Evolutionary conservation across 2,329 filamentous ascomycete genomes (phyloP).

Genomic region (Emergomyces pasteurianus): DNA sequence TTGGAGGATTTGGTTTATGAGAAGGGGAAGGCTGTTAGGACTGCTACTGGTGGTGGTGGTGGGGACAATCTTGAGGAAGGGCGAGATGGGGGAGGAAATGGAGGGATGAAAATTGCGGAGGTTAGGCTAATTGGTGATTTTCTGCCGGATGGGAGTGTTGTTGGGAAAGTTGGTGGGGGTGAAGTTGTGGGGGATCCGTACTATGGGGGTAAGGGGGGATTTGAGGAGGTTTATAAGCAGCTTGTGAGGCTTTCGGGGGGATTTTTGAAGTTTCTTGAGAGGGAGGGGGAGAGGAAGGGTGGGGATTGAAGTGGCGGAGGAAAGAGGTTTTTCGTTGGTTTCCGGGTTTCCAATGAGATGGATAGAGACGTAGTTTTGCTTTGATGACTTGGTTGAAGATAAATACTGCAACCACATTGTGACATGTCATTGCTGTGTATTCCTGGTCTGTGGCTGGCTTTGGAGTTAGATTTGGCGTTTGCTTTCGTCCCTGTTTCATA

Average conservation of each 20-base stretch:
- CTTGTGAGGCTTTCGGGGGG: conserved; percentile 63
- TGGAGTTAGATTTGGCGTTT: background rate
- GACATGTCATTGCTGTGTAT: too few species aligned
- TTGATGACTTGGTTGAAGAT: too few species aligned
- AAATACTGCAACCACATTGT: too few species aligned
- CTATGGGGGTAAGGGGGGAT: conserved; percentile 74
- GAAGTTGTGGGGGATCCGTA: conserved; percentile 83
- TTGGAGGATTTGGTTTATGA: conserved; percentile 51
- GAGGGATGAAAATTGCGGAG: conserved; percentile 31
- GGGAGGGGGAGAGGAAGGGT: conserved; percentile 10
- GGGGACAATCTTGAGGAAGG: conserved; percentile 21
- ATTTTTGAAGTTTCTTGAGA: conserved; percentile 52
- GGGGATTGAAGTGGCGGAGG: background rate
- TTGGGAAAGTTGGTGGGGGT: conserved; percentile 30
- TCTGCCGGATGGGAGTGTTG: conserved; percentile 42
- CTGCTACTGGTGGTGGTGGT: conserved; percentile 3
- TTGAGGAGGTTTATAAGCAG: conserved; percentile 79
- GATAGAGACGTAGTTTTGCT: background rate
- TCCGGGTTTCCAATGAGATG: background rate
- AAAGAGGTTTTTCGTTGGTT: background rate
- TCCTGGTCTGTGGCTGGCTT: background rate
- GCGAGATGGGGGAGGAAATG: conserved; percentile 23
- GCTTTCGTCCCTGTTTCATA: background rate
- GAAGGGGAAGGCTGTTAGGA: conserved; percentile 13
- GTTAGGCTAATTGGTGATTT: conserved; percentile 82